phyloP scores from a whole-genome alignment of 2,329 filamentous ascomycete species.

The Penicillium oxalicum region DNA sequence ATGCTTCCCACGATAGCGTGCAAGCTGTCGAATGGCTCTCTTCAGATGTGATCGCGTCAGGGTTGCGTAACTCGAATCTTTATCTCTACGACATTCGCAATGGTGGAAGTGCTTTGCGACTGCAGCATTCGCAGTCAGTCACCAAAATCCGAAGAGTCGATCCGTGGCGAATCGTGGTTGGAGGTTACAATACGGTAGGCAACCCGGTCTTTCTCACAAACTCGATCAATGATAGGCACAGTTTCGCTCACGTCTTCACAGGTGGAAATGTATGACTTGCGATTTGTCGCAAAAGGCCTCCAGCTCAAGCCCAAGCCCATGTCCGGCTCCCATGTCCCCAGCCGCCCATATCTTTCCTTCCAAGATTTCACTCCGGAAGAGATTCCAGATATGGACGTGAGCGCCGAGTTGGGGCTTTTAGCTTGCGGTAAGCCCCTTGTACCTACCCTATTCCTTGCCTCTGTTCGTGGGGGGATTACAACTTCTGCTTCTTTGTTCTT shows the following conservation, averaged over 20 bases:
- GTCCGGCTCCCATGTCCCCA: slow-evolving; percentile 23
- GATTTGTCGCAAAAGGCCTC: slow-evolving; percentile 27
- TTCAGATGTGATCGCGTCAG: slow-evolving; percentile 31
- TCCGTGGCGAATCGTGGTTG: slow-evolving; percentile 31
- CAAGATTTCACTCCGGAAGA: slow-evolving; percentile 24
- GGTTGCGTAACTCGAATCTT: slow-evolving; percentile 30
- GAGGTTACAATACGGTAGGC: slow-evolving; percentile 29
- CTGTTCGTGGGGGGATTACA: too few relatives aligned
- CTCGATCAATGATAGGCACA: too few relatives aligned
- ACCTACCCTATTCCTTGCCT: not conserved
- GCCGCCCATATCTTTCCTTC: slow-evolving; percentile 34
- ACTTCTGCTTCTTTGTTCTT: not conserved
- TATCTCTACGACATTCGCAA: slow-evolving; percentile 34
- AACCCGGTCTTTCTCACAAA: not conserved
- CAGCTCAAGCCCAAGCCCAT: slow-evolving; percentile 26
- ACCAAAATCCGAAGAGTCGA: slow-evolving; percentile 33
- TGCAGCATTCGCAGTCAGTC: slow-evolving; percentile 32
- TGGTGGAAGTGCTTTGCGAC: slow-evolving; percentile 24
- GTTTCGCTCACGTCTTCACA: slow-evolving; percentile 10
- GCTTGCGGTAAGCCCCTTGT: slow-evolving; percentile 28
- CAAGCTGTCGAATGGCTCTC: slow-evolving; percentile 37
- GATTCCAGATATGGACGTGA: slow-evolving; percentile 34
- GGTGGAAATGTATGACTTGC: slow-evolving; percentile 40
- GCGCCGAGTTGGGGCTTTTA: slow-evolving; percentile 32
- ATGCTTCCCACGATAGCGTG: slow-evolving; percentile 26